These are phyloP conservation scores for Trichocomaceae sp. DNA, from an alignment of 2,329 filamentous ascomycete genomes.

Conservation along the genomic window DNA sequence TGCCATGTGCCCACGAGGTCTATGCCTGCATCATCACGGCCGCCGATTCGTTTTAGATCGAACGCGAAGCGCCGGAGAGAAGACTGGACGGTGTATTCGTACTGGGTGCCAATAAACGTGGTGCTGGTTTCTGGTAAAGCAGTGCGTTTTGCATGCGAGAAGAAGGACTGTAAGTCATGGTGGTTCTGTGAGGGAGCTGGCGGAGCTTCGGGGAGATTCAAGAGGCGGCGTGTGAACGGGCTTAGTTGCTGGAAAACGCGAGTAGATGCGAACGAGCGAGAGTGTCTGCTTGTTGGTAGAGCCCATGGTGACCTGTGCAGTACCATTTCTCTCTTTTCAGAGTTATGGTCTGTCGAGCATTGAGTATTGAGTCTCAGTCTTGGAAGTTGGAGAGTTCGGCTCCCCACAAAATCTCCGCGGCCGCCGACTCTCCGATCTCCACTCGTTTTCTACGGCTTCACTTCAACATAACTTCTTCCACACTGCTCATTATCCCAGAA, in stretches of 20 bases:
- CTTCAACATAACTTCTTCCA: too few relatives aligned
- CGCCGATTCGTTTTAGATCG: slow-evolving; percentile 38
- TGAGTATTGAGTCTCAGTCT: too few relatives aligned
- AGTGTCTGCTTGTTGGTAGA: neutral
- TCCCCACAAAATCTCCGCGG: too few relatives aligned
- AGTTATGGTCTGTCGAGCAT: neutral
- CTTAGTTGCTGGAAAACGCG: slow-evolving; percentile 10
- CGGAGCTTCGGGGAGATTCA: slow-evolving; percentile 31
- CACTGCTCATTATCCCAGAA: too few relatives aligned
- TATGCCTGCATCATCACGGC: slow-evolving; percentile 41
- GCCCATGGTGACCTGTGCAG: neutral
- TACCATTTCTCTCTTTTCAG: neutral
- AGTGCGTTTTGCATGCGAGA: slow-evolving; percentile 34
- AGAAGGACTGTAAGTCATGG: slow-evolving; percentile 34
- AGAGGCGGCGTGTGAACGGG: slow-evolving; percentile 30
- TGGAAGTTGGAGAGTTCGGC: too few relatives aligned
- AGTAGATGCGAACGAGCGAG: slow-evolving; percentile 11
- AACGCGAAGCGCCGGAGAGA: slow-evolving; percentile 37
- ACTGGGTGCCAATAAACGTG: slow-evolving; percentile 40
- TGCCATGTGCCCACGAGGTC: slow-evolving; percentile 44
- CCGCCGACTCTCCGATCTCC: too few relatives aligned
- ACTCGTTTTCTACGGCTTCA: too few relatives aligned
- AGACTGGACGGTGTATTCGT: slow-evolving; percentile 41
- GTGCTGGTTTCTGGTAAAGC: slow-evolving; percentile 33
- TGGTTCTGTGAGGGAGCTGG: slow-evolving; percentile 30